These are phyloP conservation scores for Penicillium parvum DNA, from an alignment of 495 filamentous ascomycete species.

Conservation along the genomic window DNA sequence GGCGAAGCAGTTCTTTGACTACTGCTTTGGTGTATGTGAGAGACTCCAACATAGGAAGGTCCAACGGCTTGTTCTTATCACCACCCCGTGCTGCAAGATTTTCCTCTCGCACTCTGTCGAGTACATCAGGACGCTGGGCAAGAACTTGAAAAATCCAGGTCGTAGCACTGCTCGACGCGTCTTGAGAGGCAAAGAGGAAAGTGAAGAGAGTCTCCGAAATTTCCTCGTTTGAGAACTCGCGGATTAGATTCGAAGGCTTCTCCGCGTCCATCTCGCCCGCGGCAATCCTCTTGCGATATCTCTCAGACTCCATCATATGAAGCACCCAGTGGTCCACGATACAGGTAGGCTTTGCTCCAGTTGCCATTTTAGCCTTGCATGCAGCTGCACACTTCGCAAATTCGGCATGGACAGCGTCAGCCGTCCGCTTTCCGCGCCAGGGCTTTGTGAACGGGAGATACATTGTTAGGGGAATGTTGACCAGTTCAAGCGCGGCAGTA, in stretches of 20 bases:
- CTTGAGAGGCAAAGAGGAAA: conserved; percentile 94
- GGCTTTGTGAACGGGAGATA: conserved; percentile 92
- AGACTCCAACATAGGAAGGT: conserved; percentile 76
- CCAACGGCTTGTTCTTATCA: conserved; percentile 59
- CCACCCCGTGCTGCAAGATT: conserved; percentile 71
- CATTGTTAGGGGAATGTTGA: conserved; percentile 79
- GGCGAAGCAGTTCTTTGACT: conserved; percentile 85
- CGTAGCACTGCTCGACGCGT: conserved; percentile 83
- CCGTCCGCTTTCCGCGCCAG: conserved; percentile 86
- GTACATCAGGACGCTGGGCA: conserved; percentile 82
- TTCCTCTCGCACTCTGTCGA: conserved; percentile 79
- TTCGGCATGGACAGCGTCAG: conserved; percentile 78
- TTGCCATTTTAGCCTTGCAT: conserved; percentile 80
- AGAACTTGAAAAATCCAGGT: conserved; percentile 91
- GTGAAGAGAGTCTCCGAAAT: conserved; percentile 91
- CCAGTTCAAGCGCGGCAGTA: conserved; percentile 87
- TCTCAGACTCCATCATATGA: conserved; percentile 73
- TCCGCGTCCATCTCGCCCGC: conserved; percentile 60
- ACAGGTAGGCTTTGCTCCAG: conserved; percentile 72
- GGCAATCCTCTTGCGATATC: conserved; percentile 60
- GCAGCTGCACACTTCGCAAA: conserved; percentile 85
- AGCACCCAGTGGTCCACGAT: conserved; percentile 89
- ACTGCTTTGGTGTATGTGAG: conserved; percentile 85
- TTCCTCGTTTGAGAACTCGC: conserved; percentile 82
- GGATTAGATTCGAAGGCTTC: conserved; percentile 73